These are phyloP conservation scores for Circinella minor DNA, from an alignment of 371 early-diverging fungal genomes.

Conservation along the genomic window DNA sequence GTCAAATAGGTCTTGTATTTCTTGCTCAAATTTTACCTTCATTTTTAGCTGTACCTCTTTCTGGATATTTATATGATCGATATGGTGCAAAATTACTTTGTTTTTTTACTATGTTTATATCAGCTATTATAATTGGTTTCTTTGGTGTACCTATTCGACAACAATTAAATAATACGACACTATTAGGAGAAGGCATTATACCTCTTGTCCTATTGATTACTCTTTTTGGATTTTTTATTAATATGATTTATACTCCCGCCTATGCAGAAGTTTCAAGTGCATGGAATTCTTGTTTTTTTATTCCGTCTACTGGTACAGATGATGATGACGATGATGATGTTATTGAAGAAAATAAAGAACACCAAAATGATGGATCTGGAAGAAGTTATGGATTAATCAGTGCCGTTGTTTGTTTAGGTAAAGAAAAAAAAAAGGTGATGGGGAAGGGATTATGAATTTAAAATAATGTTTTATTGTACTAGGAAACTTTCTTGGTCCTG, in stretches of 20 bases:
- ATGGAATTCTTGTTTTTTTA: constrained; percentile 26
- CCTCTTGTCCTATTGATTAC: constrained; percentile 16
- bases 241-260: constrained; percentile 46
- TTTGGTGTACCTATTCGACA: background rate
- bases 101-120: background rate
- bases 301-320: constrained; percentile 28
- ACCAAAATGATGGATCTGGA: too few relatives aligned
- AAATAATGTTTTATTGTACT: too few relatives aligned
- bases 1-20: background rate
- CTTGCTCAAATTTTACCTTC: constrained; percentile 29
- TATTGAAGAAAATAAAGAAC: constrained; percentile 19
- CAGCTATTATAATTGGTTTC: background rate
- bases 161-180: too few relatives aligned
- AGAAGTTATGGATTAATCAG: too few relatives aligned
- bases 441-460: too few relatives aligned
- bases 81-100: constrained; percentile 29
- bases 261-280: constrained; percentile 53
- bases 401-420: too few relatives aligned
- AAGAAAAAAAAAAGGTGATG: too few relatives aligned
- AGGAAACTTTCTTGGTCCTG: constrained; percentile 44
- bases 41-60: constrained; percentile 46
- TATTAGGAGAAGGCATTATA: background rate
- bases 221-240: constrained; percentile 47
- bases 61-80: constrained; percentile 51
- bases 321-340: constrained; percentile 46